These are phyloP conservation scores for Citrus sinensis DNA, from an alignment of 345 rosid species.

Conservation along the genomic window DVS_A1.0 CM039164.1:24014501-24015000, in stretches of 20 bases:
- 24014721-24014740: slow-evolving; percentile 83
- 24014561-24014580: slow-evolving; percentile 95
- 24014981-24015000: slow-evolving; percentile 97
- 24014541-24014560: slow-evolving; percentile 91
- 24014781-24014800: slow-evolving; percentile 95
- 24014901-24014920: slow-evolving; percentile 82
- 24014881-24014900: slow-evolving; percentile 88
- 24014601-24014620: background rate
- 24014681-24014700: background rate
- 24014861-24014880: slow-evolving; percentile 97
- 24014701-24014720: slow-evolving; percentile 51
- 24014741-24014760: slow-evolving; percentile 88
- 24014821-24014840: slow-evolving; percentile 93
- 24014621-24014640: background rate
- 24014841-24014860: slow-evolving; percentile 79
- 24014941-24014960: slow-evolving; percentile 96
- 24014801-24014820: slow-evolving; percentile 97
- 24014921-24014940: slow-evolving; percentile 96
- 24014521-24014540: slow-evolving; percentile 69
- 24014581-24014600: slow-evolving; percentile 74
- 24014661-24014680: background rate
- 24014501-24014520: slow-evolving; percentile 76
- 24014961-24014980: slow-evolving; percentile 91
- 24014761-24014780: slow-evolving; percentile 86
- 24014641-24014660: background rate